Evolutionary conservation across 768 basidiomycete species (phyloP), one percentile per base, ranked within the genome.

Genomic region (Serendipita indica): DNA sequence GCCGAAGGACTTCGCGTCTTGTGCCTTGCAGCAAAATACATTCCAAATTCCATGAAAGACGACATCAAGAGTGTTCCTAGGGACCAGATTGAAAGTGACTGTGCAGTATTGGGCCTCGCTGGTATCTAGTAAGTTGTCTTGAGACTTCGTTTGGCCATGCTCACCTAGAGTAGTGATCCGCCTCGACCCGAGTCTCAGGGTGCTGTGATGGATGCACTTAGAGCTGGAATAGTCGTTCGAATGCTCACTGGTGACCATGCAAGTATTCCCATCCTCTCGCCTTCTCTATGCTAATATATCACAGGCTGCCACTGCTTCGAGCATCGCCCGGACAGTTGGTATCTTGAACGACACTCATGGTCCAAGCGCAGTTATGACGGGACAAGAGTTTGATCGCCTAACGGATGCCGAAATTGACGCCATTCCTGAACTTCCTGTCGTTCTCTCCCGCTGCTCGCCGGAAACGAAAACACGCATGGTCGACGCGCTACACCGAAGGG

Each of bases 391-490:
- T 62, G 78, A 81, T 66, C 73, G 70, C 33, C 68, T 82, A 4
- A 72, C 73, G 0, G 77, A 81, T 54, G 72, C 74, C 33, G 73
- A 81, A 65, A 74, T 82, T 58, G 79, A 80, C 60, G 66, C 66
- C 0, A 64, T 75, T 5, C 69, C 69, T 1, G 64, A 70, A 60
- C 71, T 81, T 2, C 80, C 80, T 0, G 71, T 82, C 54, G 81
- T 84, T 2, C 82, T 84, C 60, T 80, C 81, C 0, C 72, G 82
- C 3, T 81, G 80, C 1, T 78, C 76, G 0, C 81, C 82, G 0
- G 78, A 82, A 64, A 81, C 82, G 68, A 84, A 84, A 65, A 69
- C 83, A 0, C 73, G 76, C 46, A 83, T 84, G 61, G 82, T 84
- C 28, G 77, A 79, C 59, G 73, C 75, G 33, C 74, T 81, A 62